Evolutionary conservation across 352 stramenopile species (phyloP).

Genomic region (Aphanomyces euteiches): DNA sequence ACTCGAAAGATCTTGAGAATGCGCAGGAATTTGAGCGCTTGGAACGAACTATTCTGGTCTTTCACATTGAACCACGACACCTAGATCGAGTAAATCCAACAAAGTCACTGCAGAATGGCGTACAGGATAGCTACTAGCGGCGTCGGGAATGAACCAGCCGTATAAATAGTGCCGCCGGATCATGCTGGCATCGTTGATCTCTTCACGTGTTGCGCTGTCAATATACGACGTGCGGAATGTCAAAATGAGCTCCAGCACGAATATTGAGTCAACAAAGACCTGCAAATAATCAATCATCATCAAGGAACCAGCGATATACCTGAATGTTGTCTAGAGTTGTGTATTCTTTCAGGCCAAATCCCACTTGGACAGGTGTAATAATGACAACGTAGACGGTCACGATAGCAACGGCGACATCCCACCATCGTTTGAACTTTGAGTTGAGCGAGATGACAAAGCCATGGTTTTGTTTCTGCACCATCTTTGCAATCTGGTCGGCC

Average conservation of each 20-base stretch:
- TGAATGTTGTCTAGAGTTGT: conserved; percentile 44
- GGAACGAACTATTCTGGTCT: conserved; percentile 16
- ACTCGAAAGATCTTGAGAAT: conserved; percentile 56
- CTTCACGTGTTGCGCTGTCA: conserved; percentile 54
- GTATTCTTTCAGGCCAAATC: conserved; percentile 41
- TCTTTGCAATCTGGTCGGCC: conserved; percentile 51
- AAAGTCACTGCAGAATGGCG: neutral
- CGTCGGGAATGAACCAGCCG: conserved; percentile 52
- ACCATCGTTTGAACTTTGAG: conserved; percentile 58
- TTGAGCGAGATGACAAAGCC: conserved; percentile 58
- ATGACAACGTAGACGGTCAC: conserved; percentile 56
- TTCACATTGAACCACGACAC: conserved; percentile 14
- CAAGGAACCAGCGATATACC: conserved; percentile 4
- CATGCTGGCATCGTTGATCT: conserved; percentile 53
- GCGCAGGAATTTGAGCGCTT: conserved; percentile 46
- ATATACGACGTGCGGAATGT: conserved; percentile 70
- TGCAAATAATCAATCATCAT: neutral
- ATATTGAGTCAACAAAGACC: conserved; percentile 49
- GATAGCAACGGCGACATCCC: conserved; percentile 52
- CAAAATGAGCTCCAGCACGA: conserved; percentile 49
- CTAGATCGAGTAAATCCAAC: neutral
- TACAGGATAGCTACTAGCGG: conserved; percentile 53
- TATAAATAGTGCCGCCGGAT: conserved; percentile 56
- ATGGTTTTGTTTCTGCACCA: conserved; percentile 45
- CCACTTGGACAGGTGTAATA: conserved; percentile 51